Evolutionary conservation across 179 eudicot genomes (phyloP).

Genomic region (Beta macrorhiza): DNA sequence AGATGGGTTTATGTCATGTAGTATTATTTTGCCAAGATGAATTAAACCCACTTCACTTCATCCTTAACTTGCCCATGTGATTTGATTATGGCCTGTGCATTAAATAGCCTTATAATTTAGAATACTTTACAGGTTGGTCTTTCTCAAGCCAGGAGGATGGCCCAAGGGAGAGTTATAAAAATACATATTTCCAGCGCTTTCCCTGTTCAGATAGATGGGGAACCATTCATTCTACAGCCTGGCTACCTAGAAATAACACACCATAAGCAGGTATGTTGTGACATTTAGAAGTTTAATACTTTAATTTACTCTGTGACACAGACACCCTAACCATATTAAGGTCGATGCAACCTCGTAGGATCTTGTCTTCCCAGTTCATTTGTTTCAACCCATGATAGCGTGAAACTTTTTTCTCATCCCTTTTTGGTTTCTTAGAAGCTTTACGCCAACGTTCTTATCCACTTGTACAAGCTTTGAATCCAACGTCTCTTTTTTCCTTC

Average conservation of each 20-base stretch:
- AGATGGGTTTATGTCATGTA: not conserved
- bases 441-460: not conserved
- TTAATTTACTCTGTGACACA: not conserved
- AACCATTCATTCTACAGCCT: slow-evolving; percentile 81
- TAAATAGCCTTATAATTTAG: not conserved
- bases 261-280: slow-evolving; percentile 66
- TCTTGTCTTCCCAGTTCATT: not conserved
- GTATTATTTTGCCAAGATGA: not conserved
- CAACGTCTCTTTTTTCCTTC: not conserved
- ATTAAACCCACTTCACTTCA: not conserved
- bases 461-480: not conserved
- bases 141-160: slow-evolving; percentile 88
- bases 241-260: slow-evolving; percentile 79
- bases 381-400: not conserved
- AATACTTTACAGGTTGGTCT: slow-evolving; percentile 66
- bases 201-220: slow-evolving; percentile 92
- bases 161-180: slow-evolving; percentile 63
- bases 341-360: not conserved
- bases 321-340: not conserved
- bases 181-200: slow-evolving; percentile 71
- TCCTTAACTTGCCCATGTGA: not conserved
- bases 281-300: not conserved
- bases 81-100: not conserved
- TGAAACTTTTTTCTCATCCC: too few species aligned
- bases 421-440: not conserved